These are phyloP conservation scores for Kwoniella shivajii DNA, from an alignment of 1,284 basidiomycete genomes.

Conservation along the genomic window DNA sequence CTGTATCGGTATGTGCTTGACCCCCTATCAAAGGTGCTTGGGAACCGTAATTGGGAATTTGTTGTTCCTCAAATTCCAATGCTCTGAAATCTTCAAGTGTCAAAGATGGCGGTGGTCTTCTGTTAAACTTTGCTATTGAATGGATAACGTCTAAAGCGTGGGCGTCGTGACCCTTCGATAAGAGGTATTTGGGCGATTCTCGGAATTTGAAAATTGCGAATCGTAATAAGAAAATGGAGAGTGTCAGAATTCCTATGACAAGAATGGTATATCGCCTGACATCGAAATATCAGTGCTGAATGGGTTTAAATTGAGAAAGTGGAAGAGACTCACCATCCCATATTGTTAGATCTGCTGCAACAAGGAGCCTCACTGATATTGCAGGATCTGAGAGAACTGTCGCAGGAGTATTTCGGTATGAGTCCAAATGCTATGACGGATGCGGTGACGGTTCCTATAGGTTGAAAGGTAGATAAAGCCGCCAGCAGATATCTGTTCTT, in stretches of 20 bases:
- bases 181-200: slow-evolving; percentile 74
- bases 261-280: slow-evolving; percentile 56
- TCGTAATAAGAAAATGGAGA: slow-evolving; percentile 61
- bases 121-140: slow-evolving; percentile 69
- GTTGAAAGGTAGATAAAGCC: slow-evolving; percentile 30
- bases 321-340: slow-evolving; percentile 65
- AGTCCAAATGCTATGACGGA: slow-evolving; percentile 61
- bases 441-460: slow-evolving; percentile 58
- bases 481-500: slow-evolving; percentile 55
- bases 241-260: slow-evolving; percentile 53
- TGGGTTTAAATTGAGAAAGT: slow-evolving; percentile 26
- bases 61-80: slow-evolving; percentile 37
- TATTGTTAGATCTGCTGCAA: slow-evolving; percentile 56
- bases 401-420: slow-evolving; percentile 30
- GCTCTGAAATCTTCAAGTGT: slow-evolving; percentile 50
- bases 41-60: neutral
- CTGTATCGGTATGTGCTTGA: neutral
- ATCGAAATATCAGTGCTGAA: neutral
- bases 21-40: neutral
- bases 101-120: slow-evolving; percentile 39
- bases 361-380: slow-evolving; percentile 57
- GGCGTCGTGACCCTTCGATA: slow-evolving; percentile 69
- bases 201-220: slow-evolving; percentile 71
- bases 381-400: slow-evolving; percentile 32
- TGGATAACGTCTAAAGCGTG: slow-evolving; percentile 72